Evolutionary conservation across 73 alveolate species (phyloP).

Genomic region (Paramecium primaurelia): DNA sequence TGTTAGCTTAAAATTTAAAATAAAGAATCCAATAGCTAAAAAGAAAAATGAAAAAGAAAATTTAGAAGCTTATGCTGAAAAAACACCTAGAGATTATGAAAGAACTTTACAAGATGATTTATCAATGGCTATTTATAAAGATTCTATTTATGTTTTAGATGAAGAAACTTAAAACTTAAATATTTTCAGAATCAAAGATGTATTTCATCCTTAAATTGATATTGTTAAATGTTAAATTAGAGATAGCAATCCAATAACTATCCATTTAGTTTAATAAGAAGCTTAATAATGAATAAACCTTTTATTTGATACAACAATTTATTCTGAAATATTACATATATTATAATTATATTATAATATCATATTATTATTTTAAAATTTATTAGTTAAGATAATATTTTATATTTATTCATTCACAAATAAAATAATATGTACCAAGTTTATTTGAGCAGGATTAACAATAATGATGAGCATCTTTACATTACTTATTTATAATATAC

Average conservation of each 20-base stretch:
- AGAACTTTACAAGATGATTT: constrained; percentile 54
- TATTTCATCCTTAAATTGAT: constrained; percentile 43
- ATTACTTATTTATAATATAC: neutral
- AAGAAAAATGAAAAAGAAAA: constrained; percentile 34
- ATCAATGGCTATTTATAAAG: constrained; percentile 44
- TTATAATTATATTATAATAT: neutral
- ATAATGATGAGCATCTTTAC: constrained; percentile 28
- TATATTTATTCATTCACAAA: neutral
- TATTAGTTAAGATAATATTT: neutral
- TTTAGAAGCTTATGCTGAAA: neutral
- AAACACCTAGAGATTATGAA: constrained; percentile 23
- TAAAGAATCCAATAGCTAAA: constrained; percentile 9
- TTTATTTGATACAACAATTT: neutral
- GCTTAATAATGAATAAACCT: neutral
- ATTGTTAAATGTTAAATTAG: constrained; percentile 1
- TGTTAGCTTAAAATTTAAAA: constrained; percentile 43
- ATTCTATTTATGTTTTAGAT: constrained; percentile 53
- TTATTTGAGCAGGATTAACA: neutral
- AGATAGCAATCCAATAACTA: neutral
- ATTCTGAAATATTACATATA: neutral
- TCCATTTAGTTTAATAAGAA: neutral
- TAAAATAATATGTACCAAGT: neutral
- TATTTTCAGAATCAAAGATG: constrained; percentile 24
- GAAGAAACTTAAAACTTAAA: constrained; percentile 34
- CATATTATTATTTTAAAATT: neutral